Evolutionary conservation across 768 basidiomycete genomes (phyloP).

Genomic region (Tephrocybe sp.): DNA sequence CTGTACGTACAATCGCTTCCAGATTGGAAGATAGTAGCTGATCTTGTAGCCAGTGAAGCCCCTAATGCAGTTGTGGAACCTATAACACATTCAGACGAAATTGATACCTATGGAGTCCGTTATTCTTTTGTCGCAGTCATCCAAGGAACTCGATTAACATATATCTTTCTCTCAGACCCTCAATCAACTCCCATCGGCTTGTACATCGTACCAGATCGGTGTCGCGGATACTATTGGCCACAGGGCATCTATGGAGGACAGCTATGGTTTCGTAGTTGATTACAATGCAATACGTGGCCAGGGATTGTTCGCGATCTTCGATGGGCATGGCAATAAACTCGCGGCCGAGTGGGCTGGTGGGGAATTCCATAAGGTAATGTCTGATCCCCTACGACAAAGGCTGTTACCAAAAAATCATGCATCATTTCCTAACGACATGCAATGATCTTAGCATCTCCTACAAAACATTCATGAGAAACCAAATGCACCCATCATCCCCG

Average conservation of each 20-base stretch:
- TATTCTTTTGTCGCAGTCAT: not conserved
- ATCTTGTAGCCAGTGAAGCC: not conserved
- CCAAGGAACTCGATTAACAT: not conserved
- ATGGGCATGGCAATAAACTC: constrained; percentile 18
- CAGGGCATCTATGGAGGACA: constrained; percentile 15
- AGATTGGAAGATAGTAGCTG: not conserved
- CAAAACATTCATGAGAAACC: constrained; percentile 9
- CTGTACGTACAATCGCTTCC: constrained; percentile 6
- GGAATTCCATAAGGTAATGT: constrained; percentile 17
- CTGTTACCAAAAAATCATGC: not conserved
- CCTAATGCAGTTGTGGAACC: constrained; percentile 9
- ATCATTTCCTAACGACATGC: constrained; percentile 3
- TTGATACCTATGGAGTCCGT: constrained; percentile 15
- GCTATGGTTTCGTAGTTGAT: constrained; percentile 16
- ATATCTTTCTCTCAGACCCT: constrained; percentile 7
- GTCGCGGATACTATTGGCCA: constrained; percentile 8
- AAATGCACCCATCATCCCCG: constrained; percentile 9
- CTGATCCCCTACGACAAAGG: not conserved
- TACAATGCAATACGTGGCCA: constrained; percentile 15
- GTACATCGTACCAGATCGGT: constrained; percentile 13
- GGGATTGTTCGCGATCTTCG: constrained; percentile 15
- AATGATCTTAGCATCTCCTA: constrained; percentile 12
- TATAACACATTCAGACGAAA: constrained; percentile 11
- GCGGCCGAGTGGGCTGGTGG: constrained; percentile 17
- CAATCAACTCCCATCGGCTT: constrained; percentile 11